Evolutionary conservation across 1,139 yeast genomes (phyloP), one percentile per base, ranked within the genome.

Genomic region (Yamadazyma blattariae): DNA sequence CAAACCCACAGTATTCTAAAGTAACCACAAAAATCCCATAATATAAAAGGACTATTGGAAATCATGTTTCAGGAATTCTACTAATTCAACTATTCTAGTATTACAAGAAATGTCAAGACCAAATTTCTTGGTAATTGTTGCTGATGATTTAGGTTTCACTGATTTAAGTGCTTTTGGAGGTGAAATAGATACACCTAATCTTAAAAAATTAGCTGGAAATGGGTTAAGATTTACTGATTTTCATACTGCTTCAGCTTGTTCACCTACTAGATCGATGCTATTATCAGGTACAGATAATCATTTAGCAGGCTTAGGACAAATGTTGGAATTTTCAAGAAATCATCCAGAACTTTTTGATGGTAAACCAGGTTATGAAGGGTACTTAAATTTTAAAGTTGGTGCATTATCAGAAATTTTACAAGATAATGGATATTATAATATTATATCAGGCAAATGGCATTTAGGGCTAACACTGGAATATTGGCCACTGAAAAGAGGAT

Each of bases 171-270:
- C 78, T 5, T 77, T 74, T 49, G 83, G 83, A 3, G 78, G 81
- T 16, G 83, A 77, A 49, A 77, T 77, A 31, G 54, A 61, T 30
- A 77, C 83, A 1, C 84, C 83, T 1, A 72, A 74, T 43, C 58
- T 78, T 22, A 54, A 67, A 21, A 59, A 50, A 33, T 50, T 78
- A 20, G 77, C 79, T 2, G 36, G 50, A 7, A 49, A 48, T 9
- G 82, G 82, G 7, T 49, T 66, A 12, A 53, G 77, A 27, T 66
- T 77, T 42, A 74, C 81, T 17, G 78, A 77, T 44, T 77, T 75
- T 54, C 82, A 78, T 41, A 74, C 83, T 3, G 83, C 84, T 3
- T 70, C 82, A 1, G 82, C 83, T 3, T 78, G 83, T 45, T 76
- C 82, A 2, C 83, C 84, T 3, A 78, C 84, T 0, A 57, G 83